Base-by-base conservation (phyloP, 2,329 filamentous ascomycete species). In the Rosellinia necatrix region DNA sequence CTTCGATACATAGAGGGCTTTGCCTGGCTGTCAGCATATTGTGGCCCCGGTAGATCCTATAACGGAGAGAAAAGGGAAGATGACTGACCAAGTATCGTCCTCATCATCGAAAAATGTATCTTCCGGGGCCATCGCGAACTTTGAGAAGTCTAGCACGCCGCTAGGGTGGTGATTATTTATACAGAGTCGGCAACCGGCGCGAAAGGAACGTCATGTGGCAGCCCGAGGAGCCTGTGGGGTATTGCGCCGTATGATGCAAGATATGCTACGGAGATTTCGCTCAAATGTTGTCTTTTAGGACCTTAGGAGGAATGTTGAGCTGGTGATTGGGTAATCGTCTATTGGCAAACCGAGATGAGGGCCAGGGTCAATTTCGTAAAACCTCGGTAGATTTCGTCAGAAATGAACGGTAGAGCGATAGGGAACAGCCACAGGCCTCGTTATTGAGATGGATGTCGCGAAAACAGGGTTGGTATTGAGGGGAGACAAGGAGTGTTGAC, bases 1-100 rank as follows among this genome's bases (percentile, higher is more conserved):
- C 96, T 77, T 99, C 94, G 71, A 99, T 96, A 73, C 94, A 99
- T 62, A 99, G 88, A 66, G 94, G 94, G 75, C 94, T 99, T 68
- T 56, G 68, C 60, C 13, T 25, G 47, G 25, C 21, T 24, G 61
- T 74, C 50, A 71, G 70, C 55, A 62, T 59, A 59, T 10, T 8
- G 21, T n/a, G 30, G 12, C n/a, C 38, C 43, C 40, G 9, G n/a
- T 34, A 30, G 37, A 49, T 19, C 17, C 60, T 38, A 46, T 48
- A 15, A 37, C 19, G 25, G 27, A n/a, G 44, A 37, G 46, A 49
- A 49, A 49, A 44, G 27, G 21, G 52, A 38, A 22, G 41, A 68
- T 8, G 22, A 54, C 81, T 66, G 78, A 89, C 86, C 85, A 89
- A 62, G 80, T 82, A 67, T 89, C 85, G 67, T 88, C 86, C 70